Percentiles rank a stretch among this genome's conserved stretches.
phyloP scores from a whole-genome alignment of 2,329 filamentous ascomycete genomes.

The Trematosphaeria pertusa region DNA sequence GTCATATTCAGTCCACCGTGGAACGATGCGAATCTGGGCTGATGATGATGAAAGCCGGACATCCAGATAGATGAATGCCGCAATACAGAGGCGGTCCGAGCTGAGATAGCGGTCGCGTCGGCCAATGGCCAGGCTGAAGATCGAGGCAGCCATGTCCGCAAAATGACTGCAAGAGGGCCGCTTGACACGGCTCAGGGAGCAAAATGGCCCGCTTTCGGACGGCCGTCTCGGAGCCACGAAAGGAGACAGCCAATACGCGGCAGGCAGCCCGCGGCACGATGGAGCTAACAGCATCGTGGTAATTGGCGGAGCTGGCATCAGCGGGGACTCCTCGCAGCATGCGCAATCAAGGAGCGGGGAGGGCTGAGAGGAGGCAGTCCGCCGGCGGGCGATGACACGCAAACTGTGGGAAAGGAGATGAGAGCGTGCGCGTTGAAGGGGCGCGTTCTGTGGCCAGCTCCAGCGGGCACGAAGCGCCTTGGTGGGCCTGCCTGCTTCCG shows the following conservation, averaged over 20 bases:
- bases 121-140: slow-evolving; percentile 6
- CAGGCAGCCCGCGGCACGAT: neutral
- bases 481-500: neutral
- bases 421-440: neutral
- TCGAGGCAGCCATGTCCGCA: neutral
- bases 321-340: slow-evolving; percentile 14
- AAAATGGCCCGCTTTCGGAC: slow-evolving; percentile 14
- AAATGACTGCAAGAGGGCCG: slow-evolving; percentile 7
- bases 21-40: slow-evolving; percentile 22
- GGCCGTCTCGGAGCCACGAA: neutral
- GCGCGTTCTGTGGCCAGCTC: neutral
- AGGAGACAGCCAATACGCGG: slow-evolving; percentile 5
- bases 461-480: neutral
- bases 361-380: slow-evolving; percentile 11
- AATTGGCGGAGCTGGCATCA: slow-evolving; percentile 16
- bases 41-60: slow-evolving; percentile 25
- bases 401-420: slow-evolving; percentile 2
- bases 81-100: slow-evolving; percentile 3
- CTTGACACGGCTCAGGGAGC: too few species aligned
- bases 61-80: slow-evolving; percentile 27
- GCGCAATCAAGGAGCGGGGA: slow-evolving; percentile 24
- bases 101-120: neutral
- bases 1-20: slow-evolving; percentile 1
- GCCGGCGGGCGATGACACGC: slow-evolving; percentile 8
- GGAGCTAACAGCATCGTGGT: neutral